Percentiles rank a stretch among this genome's conserved stretches.
Evolutionary conservation across 495 filamentous ascomycete genomes (phyloP).

Genomic region (Neurospora africana): DNA sequence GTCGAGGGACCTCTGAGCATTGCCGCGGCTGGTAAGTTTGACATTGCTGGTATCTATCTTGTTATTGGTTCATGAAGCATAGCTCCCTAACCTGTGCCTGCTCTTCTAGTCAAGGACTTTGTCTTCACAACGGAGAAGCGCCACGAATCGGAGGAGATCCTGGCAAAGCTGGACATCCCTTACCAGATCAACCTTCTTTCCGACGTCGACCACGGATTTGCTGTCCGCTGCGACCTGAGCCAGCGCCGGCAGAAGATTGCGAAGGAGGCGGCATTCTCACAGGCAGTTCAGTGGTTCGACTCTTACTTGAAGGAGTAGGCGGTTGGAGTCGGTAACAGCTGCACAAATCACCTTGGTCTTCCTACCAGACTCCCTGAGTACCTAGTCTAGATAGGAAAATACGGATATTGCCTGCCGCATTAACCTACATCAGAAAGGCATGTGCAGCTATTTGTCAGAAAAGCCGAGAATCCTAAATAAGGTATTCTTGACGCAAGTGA

Average conservation of each 20-base stretch:
- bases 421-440: too few species aligned
- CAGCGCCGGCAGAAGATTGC: neutral
- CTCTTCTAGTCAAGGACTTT: neutral
- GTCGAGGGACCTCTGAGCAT: constrained; percentile 1
- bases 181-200: constrained; percentile 1
- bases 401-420: too few species aligned
- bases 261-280: neutral
- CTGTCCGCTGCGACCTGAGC: neutral
- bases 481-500: too few species aligned
- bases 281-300: neutral
- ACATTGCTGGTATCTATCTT: neutral
- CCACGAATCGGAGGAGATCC: constrained; percentile 2
- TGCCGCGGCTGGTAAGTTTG: neutral
- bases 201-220: constrained; percentile 4
- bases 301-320: neutral
- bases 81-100: neutral
- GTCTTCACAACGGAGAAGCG: constrained; percentile 3
- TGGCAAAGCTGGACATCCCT: constrained; percentile 2
- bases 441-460: too few species aligned
- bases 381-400: too few species aligned
- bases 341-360: too few species aligned
- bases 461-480: too few species aligned
- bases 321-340: neutral
- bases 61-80: neutral
- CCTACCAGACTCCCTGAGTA: too few species aligned